Conservation (phyloP, 306 rosid species). For the Hylodesmum podocarpum region DNA sequence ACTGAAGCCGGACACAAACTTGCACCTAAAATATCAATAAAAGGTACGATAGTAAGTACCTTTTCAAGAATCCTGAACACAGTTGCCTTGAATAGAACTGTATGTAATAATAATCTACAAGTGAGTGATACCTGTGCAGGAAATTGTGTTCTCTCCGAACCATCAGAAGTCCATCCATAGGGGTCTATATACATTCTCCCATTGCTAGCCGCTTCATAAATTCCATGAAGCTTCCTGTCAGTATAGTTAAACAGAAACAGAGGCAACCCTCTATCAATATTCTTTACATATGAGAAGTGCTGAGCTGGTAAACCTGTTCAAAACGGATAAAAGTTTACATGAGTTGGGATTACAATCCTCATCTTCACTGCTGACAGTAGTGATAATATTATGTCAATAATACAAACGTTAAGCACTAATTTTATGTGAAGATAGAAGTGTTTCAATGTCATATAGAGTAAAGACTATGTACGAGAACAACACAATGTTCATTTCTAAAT, state of each 20-base stretch:
- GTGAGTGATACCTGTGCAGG: constrained; percentile 80
- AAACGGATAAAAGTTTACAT: constrained; percentile 28
- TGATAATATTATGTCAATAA: background rate
- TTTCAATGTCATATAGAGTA: background rate
- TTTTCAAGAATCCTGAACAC: constrained; percentile 4
- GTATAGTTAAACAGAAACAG: constrained; percentile 86
- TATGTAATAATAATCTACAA: constrained; percentile 1
- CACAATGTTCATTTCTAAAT: constrained; percentile 22
- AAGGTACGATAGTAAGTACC: background rate
- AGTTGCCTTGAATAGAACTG: constrained; percentile 1
- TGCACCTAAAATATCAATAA: constrained; percentile 59
- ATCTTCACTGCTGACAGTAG: background rate
- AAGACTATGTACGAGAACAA: background rate
- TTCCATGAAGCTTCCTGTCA: constrained; percentile 72
- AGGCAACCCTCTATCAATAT: constrained; percentile 82
- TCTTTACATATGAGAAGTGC: constrained; percentile 80
- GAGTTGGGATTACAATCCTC: constrained; percentile 11
- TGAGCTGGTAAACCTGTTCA: constrained; percentile 74
- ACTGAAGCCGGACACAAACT: constrained; percentile 48
- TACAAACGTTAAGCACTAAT: background rate
- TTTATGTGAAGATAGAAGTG: background rate
- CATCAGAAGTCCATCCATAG: constrained; percentile 80
- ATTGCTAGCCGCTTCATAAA: constrained; percentile 76
- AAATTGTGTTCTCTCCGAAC: constrained; percentile 66
- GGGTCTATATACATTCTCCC: constrained; percentile 73